A percentile compares a stretch with the other conserved stretches of the same genome.
Conservation (phyloP, 2,329 filamentous ascomycete genomes). For the Cladosporium oxysporum region DNA sequence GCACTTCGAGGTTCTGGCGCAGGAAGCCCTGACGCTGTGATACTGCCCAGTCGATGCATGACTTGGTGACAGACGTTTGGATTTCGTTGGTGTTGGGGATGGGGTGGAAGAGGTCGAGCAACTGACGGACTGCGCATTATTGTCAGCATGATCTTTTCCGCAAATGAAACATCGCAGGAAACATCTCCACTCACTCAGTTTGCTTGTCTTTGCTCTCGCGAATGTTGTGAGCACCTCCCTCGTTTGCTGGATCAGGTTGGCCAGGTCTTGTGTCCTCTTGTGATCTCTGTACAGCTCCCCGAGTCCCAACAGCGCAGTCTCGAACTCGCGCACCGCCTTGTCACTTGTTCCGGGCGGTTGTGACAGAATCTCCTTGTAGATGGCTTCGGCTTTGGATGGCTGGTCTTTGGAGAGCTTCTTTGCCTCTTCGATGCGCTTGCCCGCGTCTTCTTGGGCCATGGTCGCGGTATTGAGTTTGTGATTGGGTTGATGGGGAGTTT, state of each 20-base stretch:
- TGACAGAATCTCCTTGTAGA: constrained; percentile 87
- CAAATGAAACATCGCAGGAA: background rate
- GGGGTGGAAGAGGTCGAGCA: constrained; percentile 90
- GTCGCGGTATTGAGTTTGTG: background rate
- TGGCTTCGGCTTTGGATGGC: constrained; percentile 78
- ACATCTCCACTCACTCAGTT: constrained; percentile 71
- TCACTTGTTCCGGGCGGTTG: constrained; percentile 83
- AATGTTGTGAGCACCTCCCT: constrained; percentile 91
- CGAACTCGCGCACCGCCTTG: constrained; percentile 85
- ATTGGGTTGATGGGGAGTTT: background rate
- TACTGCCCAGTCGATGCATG: constrained; percentile 99
- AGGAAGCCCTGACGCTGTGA: constrained; percentile 93
- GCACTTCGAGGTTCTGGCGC: constrained; percentile 95
- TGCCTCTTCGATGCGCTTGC: constrained; percentile 80
- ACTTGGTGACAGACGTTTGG: constrained; percentile 94
- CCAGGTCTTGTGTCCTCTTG: constrained; percentile 79
- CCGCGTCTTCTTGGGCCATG: constrained; percentile 55
- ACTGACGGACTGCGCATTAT: constrained; percentile 70
- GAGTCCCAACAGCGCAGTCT: constrained; percentile 81
- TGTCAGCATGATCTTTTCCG: constrained; percentile 41
- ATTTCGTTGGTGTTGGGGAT: constrained; percentile 94
- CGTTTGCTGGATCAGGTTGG: constrained; percentile 86
- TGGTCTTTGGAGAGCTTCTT: constrained; percentile 79
- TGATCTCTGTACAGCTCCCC: constrained; percentile 92
- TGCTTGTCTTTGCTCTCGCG: constrained; percentile 97